phyloP scores from a whole-genome alignment of 805 yeast genomes.

The Danielia reshetovae region DNA sequence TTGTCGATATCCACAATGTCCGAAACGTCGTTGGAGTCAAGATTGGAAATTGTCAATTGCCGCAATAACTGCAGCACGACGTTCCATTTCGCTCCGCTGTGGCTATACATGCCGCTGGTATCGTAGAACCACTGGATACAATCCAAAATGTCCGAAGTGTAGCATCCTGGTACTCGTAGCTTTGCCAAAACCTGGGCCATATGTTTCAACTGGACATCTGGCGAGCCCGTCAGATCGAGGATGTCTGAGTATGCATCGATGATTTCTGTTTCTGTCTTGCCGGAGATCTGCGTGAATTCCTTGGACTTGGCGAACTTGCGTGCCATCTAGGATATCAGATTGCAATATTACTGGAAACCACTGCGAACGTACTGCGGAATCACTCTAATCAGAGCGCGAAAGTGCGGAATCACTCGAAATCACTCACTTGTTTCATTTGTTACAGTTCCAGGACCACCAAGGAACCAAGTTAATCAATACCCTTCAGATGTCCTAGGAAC shows the following conservation, averaged over 20 bases:
- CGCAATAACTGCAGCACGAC: slow-evolving; percentile 25
- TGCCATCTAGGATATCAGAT: slow-evolving; percentile 12
- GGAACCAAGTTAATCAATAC: too few species aligned
- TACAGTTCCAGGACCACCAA: too few species aligned
- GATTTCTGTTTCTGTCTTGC: slow-evolving; percentile 32
- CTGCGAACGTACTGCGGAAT: too few species aligned
- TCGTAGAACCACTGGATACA: slow-evolving; percentile 34
- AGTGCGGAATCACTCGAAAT: too few species aligned
- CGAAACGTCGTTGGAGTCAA: slow-evolving; percentile 20
- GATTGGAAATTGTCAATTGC: slow-evolving; percentile 26
- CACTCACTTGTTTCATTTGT: too few species aligned
- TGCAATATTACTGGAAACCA: too few species aligned
- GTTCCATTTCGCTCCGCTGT: slow-evolving; percentile 18
- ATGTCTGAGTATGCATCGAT: slow-evolving; percentile 27
- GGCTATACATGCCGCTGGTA: slow-evolving; percentile 10
- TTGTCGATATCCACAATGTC: slow-evolving; percentile 42
- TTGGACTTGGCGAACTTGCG: slow-evolving; percentile 12
- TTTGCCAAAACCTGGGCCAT: slow-evolving; percentile 22
- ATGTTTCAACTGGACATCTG: slow-evolving; percentile 27
- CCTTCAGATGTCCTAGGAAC: too few species aligned
- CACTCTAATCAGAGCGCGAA: too few species aligned
- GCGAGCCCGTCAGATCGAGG: slow-evolving; percentile 15
- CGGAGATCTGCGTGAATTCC: slow-evolving; percentile 10
- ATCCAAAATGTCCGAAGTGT: slow-evolving; percentile 27
- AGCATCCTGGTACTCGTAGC: slow-evolving; percentile 29